Conservation (phyloP, 164 flowering plant species). For the Sextonia rubra region DNA sequence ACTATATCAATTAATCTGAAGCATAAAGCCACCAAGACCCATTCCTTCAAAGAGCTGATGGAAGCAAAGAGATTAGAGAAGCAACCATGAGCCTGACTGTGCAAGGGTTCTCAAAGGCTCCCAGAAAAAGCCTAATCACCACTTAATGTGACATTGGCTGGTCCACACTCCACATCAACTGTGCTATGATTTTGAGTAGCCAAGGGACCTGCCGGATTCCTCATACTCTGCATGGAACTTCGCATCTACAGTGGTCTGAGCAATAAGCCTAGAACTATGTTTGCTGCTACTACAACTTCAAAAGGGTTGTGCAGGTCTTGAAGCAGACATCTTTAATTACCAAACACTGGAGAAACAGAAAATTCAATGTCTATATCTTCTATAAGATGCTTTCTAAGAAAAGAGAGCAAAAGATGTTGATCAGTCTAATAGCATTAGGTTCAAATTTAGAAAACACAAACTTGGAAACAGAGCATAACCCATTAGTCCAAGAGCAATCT, state of each 20-base stretch:
- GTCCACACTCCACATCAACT: constrained; percentile 21
- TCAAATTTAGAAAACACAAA: not conserved
- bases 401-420: not conserved
- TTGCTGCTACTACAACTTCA: constrained; percentile 52
- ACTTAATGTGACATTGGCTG: too few relatives aligned
- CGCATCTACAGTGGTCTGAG: constrained; percentile 90
- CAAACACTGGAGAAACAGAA: not conserved
- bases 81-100: too few relatives aligned
- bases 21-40: too few relatives aligned
- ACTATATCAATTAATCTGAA: too few relatives aligned
- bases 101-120: too few relatives aligned
- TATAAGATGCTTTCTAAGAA: not conserved
- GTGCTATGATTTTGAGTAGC: constrained; percentile 60
- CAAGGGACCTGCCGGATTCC: constrained; percentile 78
- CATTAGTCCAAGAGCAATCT: not conserved
- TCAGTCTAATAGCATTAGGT: not conserved
- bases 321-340: constrained; percentile 55
- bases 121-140: too few relatives aligned
- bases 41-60: too few relatives aligned
- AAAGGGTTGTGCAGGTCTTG: constrained; percentile 57
- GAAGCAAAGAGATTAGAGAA: too few relatives aligned
- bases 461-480: not conserved
- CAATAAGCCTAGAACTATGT: constrained; percentile 74
- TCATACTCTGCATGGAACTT: constrained; percentile 84
- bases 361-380: not conserved